Conservation (phyloP, 257 asterid species). For the Hygrophila difformis region DNA sequence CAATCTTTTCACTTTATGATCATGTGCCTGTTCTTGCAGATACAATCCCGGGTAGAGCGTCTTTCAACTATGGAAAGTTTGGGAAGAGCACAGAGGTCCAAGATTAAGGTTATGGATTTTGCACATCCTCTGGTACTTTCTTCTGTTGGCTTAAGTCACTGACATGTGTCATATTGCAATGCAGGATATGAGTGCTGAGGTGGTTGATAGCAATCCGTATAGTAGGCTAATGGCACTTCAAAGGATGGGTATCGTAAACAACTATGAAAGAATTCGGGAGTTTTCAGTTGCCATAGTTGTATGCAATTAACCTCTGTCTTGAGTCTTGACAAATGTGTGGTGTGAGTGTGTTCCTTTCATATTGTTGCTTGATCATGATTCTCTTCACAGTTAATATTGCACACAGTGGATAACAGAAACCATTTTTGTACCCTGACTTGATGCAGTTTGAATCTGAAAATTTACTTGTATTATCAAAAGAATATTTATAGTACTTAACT, state of each 20-base stretch:
- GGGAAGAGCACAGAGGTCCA: conserved; percentile 44
- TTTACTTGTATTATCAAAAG: not conserved
- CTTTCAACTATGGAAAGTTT: conserved; percentile 33
- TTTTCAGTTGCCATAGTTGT: conserved; percentile 94
- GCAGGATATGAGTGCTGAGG: conserved; percentile 92
- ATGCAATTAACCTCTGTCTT: conserved; percentile 30
- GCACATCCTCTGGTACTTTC: too few relatives aligned
- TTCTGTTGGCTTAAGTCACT: conserved; percentile 3
- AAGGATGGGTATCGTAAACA: conserved; percentile 95
- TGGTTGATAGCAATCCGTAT: conserved; percentile 94
- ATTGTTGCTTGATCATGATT: not conserved
- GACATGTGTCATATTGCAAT: conserved; percentile 15
- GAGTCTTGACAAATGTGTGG: too few relatives aligned
- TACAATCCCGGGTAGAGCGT: conserved; percentile 43
- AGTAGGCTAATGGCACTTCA: conserved; percentile 99
- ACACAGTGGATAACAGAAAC: too few relatives aligned
- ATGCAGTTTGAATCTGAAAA: conserved; percentile 4
- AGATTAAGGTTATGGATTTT: conserved; percentile 74
- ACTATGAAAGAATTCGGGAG: conserved; percentile 79
- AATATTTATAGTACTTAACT: conserved; percentile 7
- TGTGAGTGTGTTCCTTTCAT: not conserved
- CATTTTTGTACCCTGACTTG: conserved; percentile 2
- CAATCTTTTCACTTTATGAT: too few relatives aligned
- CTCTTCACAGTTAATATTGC: not conserved
- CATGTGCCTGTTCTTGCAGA: conserved; percentile 34